These are phyloP conservation scores for Isatis lusitanica DNA, from an alignment of 441 rosid species.

Conservation along the genomic window DNA sequence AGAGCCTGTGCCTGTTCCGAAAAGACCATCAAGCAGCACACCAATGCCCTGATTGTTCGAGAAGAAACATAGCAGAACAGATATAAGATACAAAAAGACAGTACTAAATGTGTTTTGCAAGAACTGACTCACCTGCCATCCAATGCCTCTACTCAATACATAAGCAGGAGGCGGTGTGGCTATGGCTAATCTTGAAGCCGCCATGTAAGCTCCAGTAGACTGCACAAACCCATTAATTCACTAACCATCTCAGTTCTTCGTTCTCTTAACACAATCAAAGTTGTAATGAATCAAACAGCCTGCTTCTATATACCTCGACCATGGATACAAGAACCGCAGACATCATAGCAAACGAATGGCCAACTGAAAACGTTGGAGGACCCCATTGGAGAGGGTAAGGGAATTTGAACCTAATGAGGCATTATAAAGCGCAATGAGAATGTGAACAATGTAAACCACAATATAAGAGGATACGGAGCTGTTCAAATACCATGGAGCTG, in stretches of 20 bases:
- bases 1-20: constrained; percentile 75
- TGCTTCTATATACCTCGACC: constrained; percentile 53
- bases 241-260: background rate
- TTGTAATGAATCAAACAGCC: background rate
- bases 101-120: background rate
- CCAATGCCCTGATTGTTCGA: constrained; percentile 65
- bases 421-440: constrained; percentile 13
- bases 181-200: constrained; percentile 76
- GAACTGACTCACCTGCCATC: constrained; percentile 62
- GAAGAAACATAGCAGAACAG: background rate
- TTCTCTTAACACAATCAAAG: background rate
- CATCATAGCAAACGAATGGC: constrained; percentile 80
- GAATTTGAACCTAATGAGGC: constrained; percentile 55
- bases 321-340: constrained; percentile 73
- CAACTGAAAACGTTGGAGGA: constrained; percentile 74
- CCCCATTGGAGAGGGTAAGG: constrained; percentile 90
- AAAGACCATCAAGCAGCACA: constrained; percentile 69
- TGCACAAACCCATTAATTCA: constrained; percentile 27
- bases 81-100: background rate
- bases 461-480: background rate
- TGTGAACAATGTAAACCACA: background rate
- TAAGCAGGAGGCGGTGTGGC: constrained; percentile 83
- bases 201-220: constrained; percentile 78
- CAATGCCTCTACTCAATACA: constrained; percentile 73
- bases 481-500: constrained; percentile 65